Percentiles rank a stretch among this genome's conserved stretches.
Evolutionary conservation across 768 basidiomycete species (phyloP).

Genomic region (Hypsizygus marmoreus): DNA sequence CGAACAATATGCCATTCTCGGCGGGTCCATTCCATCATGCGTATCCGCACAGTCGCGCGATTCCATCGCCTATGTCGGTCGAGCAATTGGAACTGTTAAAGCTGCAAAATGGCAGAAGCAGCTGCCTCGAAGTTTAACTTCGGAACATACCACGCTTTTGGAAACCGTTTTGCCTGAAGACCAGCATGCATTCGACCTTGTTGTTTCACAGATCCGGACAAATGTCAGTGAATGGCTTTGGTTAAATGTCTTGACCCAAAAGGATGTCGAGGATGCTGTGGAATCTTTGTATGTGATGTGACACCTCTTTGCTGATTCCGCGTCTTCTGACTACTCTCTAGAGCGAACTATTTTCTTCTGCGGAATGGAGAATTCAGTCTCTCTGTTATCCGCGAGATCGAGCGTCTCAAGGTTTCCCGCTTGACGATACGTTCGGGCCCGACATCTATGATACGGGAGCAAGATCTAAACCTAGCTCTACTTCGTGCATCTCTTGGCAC

Average conservation of each 20-base stretch:
- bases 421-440: constrained; percentile 66
- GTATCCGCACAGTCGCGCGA: constrained; percentile 72
- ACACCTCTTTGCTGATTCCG: constrained; percentile 2
- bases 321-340: constrained; percentile 31
- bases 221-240: constrained; percentile 94
- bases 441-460: constrained; percentile 82
- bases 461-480: constrained; percentile 85
- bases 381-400: constrained; percentile 83
- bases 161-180: constrained; percentile 74
- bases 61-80: constrained; percentile 84
- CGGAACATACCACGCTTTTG: constrained; percentile 65
- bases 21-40: constrained; percentile 74
- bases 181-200: constrained; percentile 72
- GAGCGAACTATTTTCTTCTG: constrained; percentile 85
- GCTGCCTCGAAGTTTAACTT: constrained; percentile 66
- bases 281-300: constrained; percentile 69
- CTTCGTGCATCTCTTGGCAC: constrained; percentile 89
- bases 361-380: constrained; percentile 88
- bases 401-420: constrained; percentile 79
- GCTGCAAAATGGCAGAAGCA: constrained; percentile 78
- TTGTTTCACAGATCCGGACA: constrained; percentile 73
- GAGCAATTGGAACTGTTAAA: constrained; percentile 83
- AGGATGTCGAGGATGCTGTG: constrained; percentile 82
- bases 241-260: constrained; percentile 82
- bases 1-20: constrained; percentile 56